Evolutionary conservation across 176 grass and related monocot genomes (phyloP), one percentile per base, ranked within the genome.

Genomic region (Rhynchospora pubera): DNA sequence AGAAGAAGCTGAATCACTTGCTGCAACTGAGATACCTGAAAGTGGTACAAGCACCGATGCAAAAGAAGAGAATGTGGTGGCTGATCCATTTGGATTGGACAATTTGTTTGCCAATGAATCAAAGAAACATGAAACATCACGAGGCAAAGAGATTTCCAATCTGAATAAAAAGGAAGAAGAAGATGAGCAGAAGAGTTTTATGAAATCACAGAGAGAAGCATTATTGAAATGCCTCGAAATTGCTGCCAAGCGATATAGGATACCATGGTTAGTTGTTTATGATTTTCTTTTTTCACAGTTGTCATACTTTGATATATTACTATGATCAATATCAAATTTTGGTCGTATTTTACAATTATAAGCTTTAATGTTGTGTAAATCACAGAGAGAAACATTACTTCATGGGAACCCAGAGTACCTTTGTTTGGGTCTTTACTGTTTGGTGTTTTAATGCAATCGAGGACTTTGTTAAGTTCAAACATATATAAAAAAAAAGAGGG

Each of bases 71-170:
- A 87, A 85, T 57, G 88, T 84, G 26, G 57, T 80, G 0, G 90
- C 84, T 57, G 96, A 98, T 88, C 96, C 96, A 79, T 94, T 95
- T 72, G 92, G 96, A 66, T 87, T 95, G 81, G 96, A 94, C 61
- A 42, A 47, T 80, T 85, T 98, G 9, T 91, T 98, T 67, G 78
- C 85, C 19, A 62, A 61, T 59, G 85, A 84, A 62, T 85, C 89
- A 0, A 93, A 93, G 89, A 93, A 90, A 76, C 78, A 86, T 0
- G 87, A 88, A 62, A 89, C 67, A 79, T 78, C 86, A 62, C 83
- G 75, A 79, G 86, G 43, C 42, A 97, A 94, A 81, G 73, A 18
- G 52, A 67, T 82, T 2, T 69, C 83, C 12, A 23, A 65, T 28
- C 64, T 87, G 82, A 93, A 83, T 66, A 84, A 44, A 11, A 87